Evolutionary conservation across 2,329 filamentous ascomycete genomes (phyloP), one percentile per base, ranked within the genome.

Genomic region (Aureobasidium sp.): DNA sequence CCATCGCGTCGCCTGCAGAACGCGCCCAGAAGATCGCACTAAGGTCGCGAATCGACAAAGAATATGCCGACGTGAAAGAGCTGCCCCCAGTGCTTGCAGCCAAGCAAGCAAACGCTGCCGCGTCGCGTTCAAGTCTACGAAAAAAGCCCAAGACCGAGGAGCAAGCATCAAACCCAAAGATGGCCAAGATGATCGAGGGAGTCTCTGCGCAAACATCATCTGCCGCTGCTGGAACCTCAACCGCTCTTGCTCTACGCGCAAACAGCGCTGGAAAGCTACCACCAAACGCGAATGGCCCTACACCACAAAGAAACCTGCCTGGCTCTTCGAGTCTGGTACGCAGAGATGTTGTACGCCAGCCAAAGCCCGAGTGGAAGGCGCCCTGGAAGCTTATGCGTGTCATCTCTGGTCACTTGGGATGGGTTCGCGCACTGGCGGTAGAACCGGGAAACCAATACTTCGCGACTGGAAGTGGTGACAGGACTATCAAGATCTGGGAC

Each of bases 401-500:
- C 64, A 96, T 99, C 67, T 96, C 91, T 0, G 94, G 95, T 17
- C 94, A 97, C 73, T 76, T 99, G 68, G 94, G 94, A 29, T 99
- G 94, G 94, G 94, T 99, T 65, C 83, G 92, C 64, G 85, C 85
- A 67, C 78, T 97, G 69, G 90, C 93, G 0, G 90, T 97, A 53
- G 95, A 99, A 75, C 95, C 95, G 1, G 90, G 90, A 70, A 99
- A 99, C 75, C 85, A 96, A 74, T 99, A 92, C 91, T 99, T 99
- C 74, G 94, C 91, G 22, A 95, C 90, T 68, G 94, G 94, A 64
- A 91, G 93, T 7, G 95, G 93, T 61, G 94, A 99, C 73, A 82
- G 95, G 58, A 97, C 93, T 1, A 97, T 99, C 77, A 99, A 99
- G 79, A 95, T 99, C 66, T 99, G 93, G 93, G 93, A 99, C 76